Base-by-base conservation (phyloP, 805 yeast species). In the Candida succiphila region DNA sequence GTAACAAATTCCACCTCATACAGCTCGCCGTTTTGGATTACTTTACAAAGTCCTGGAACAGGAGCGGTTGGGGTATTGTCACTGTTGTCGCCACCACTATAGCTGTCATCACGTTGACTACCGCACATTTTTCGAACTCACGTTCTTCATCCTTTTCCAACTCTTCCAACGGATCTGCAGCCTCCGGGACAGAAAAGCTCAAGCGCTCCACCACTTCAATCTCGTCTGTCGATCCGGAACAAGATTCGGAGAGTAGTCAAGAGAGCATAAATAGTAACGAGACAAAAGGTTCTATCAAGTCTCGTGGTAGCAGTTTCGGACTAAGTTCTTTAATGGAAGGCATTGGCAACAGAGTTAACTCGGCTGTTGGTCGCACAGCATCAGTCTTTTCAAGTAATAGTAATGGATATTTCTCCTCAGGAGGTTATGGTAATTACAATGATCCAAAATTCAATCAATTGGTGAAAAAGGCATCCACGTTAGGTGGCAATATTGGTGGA, bases 401-500 rank as follows among this genome's bases (percentile, higher is more conserved):
- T 13, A 44, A 43, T 23, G 38, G 38, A 15, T 6, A 43, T 5
- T 39, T 40, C 31, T 32, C 27, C 14, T 25, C 25, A 15, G 32
- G 29, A 4, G 36, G 41, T 5, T 16, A 20, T 10, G 18, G 37
- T n/a, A 26, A 40, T 10, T 31, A 31, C 10, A 37, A 29, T 10
- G 54, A 49, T 31, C 50, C 54, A 3, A 30, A 37, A 24, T 36
- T 36, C 15, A 37, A 33, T 34, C 45, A 38, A 7, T 32, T 34
- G 19, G 45, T 43, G 22, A 46, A 51, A 18, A 38, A 33, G n/a
- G 78, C 78, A n/a, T 38, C 68, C 34, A 62, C 63, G 31, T 61
- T 67, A 34, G 89, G 89, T 37, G 88, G 88, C 1, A 72, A 69
- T 34, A 71, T 85, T 23, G 96, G 95, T 18, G 96, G 96, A 1